These are phyloP conservation scores for Sporothrix inflata DNA, from an alignment of 2,329 filamentous ascomycete genomes.

Conservation along the genomic window DNA sequence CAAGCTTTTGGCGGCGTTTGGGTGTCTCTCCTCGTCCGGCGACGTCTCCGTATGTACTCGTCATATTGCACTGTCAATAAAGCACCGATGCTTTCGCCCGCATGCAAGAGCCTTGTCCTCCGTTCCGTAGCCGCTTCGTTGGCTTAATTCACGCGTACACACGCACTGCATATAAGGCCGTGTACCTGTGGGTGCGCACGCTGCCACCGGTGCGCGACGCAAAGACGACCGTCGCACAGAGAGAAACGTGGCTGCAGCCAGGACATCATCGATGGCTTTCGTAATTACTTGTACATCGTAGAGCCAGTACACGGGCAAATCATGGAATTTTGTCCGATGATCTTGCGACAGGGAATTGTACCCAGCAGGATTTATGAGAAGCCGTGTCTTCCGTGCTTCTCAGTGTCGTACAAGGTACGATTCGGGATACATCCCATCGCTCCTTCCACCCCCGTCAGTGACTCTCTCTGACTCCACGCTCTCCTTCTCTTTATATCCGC, in stretches of 20 bases:
- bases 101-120: not conserved
- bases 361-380: not conserved
- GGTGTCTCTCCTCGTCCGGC: not conserved
- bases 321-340: not conserved
- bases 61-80: not conserved
- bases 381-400: not conserved
- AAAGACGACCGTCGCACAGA: not conserved
- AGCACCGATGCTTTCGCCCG: not conserved
- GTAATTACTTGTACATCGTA: not conserved
- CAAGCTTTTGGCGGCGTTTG: not conserved
- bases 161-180: not conserved
- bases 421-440: not conserved
- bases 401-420: not conserved
- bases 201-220: conserved; percentile 1
- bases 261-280: not conserved
- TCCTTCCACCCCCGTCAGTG: not conserved
- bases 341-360: not conserved
- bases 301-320: not conserved
- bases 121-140: not conserved
- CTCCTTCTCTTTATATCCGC: not conserved
- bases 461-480: not conserved
- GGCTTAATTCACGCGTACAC: not conserved
- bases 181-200: not conserved
- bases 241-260: conserved; percentile 24
- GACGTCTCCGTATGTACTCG: not conserved